Percentiles rank a stretch among this genome's conserved stretches.
Conservation (phyloP, 495 filamentous ascomycete species). For the Elasticomyces elasticus region DNA sequence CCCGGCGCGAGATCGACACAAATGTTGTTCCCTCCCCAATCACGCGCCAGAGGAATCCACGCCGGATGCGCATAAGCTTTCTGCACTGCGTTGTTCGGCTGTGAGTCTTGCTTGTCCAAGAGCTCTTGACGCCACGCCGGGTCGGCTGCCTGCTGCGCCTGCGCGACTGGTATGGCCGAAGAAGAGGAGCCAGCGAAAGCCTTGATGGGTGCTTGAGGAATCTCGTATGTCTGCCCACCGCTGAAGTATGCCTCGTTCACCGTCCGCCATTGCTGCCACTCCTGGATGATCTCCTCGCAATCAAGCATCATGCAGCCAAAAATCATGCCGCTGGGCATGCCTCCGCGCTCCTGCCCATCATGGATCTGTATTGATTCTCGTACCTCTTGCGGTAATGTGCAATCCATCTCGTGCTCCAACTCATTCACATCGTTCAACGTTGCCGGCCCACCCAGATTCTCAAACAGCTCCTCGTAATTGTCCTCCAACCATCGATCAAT, state of each 20-base stretch:
- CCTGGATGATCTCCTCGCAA: slow-evolving; percentile 95
- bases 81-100: slow-evolving; percentile 76
- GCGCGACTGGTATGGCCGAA: slow-evolving; percentile 26
- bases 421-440: slow-evolving; percentile 95
- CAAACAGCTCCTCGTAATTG: slow-evolving; percentile 87
- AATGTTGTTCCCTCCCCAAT: slow-evolving; percentile 98
- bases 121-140: slow-evolving; percentile 78
- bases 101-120: slow-evolving; percentile 72
- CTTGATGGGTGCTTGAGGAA: slow-evolving; percentile 53
- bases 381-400: slow-evolving; percentile 85
- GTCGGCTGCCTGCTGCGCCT: slow-evolving; percentile 39
- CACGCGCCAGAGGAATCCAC: slow-evolving; percentile 92
- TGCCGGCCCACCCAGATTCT: slow-evolving; percentile 83
- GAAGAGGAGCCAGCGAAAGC: slow-evolving; percentile 55
- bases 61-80: slow-evolving; percentile 89
- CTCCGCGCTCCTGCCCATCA: slow-evolving; percentile 92
- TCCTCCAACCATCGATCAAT: slow-evolving; percentile 92
- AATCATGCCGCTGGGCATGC: slow-evolving; percentile 80
- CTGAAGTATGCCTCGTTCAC: slow-evolving; percentile 83
- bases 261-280: slow-evolving; percentile 91
- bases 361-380: slow-evolving; percentile 84
- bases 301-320: slow-evolving; percentile 93
- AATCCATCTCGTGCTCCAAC: slow-evolving; percentile 90
- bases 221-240: slow-evolving; percentile 26
- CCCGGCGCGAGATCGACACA: slow-evolving; percentile 91